Evolutionary conservation across 2,329 filamentous ascomycete species (phyloP), one percentile per base, ranked within the genome.

Genomic region (Trichoderma afroharzianum): DNA sequence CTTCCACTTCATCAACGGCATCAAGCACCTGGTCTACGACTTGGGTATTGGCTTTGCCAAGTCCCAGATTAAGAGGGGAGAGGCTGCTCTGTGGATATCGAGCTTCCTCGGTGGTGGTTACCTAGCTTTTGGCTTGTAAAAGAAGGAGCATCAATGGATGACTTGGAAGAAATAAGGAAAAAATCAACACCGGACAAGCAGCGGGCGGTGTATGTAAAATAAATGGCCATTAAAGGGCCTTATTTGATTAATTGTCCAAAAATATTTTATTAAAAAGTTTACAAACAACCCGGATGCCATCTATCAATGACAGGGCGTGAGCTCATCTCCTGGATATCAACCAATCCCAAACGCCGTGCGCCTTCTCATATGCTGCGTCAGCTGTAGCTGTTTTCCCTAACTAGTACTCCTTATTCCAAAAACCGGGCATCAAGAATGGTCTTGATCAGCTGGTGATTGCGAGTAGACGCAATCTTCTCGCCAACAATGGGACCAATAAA

Each of bases 401-500:
- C 21, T 36, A 57, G 6, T 21, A 47, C 15, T 21, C 9, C 18
- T 68, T 77, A 88, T 68, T 86, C 85, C 75, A 88, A 83, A 73
- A 84, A 83, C 63, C 85, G 83, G n/a, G 88, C 87, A 73, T 89
- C 87, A 63, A 90, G 78, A 14, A 90, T 82, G 3, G 84, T 83
- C 75, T 81, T 81, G 71, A 87, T 85, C 58, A 90, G 77, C 47
- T 80, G 78, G 53, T 83, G 81, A 73, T 87, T 85, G 4, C 81
- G 83, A 9, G 86, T 76, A 30, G 79, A 78, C 0, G 82, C 81
- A 74, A 90, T 81, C 58, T 83, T 83, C 50, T 81, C 80, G n/a
- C 86, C 87, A 3, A 90, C 80, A 55, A 85, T 86, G 6, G 87
- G 83, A 0, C 88, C 88, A 7, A 90, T 77, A 67, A 89, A 89